Conservation (phyloP, 208 protist genomes). For the Crithidia acanthocephali region DNA sequence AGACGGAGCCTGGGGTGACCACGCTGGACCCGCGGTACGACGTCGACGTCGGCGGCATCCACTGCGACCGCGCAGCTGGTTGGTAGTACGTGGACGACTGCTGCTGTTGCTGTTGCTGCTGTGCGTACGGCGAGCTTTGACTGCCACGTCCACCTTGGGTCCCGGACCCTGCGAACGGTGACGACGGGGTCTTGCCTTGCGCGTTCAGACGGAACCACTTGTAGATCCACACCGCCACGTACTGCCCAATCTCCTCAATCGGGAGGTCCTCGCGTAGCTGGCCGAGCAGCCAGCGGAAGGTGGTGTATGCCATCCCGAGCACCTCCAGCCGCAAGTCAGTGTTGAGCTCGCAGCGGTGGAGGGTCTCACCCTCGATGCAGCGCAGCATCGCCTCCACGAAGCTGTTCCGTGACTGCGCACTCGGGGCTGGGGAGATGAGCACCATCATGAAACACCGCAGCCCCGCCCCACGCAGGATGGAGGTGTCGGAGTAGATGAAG, state of each 20-base stretch:
- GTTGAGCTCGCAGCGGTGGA: slow-evolving; percentile 51
- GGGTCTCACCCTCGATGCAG: slow-evolving; percentile 26
- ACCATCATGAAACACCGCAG: slow-evolving; percentile 64
- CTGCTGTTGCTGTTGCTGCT: slow-evolving; percentile 13
- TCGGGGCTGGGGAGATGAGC: slow-evolving; percentile 44
- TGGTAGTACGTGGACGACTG: not conserved
- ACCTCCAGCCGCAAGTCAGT: slow-evolving; percentile 68
- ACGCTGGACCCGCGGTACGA: slow-evolving; percentile 23
- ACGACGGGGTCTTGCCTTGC: slow-evolving; percentile 24
- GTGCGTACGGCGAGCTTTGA: not conserved
- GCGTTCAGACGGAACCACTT: slow-evolving; percentile 39
- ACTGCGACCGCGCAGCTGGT: slow-evolving; percentile 2
- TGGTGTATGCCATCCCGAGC: slow-evolving; percentile 47
- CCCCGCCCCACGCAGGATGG: slow-evolving; percentile 66
- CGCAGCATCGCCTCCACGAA: slow-evolving; percentile 50
- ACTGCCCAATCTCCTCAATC: slow-evolving; percentile 65
- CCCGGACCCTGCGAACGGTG: slow-evolving; percentile 4
- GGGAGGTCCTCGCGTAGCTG: slow-evolving; percentile 52
- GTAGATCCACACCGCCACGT: slow-evolving; percentile 50
- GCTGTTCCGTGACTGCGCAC: slow-evolving; percentile 32
- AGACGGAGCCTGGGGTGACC: slow-evolving; percentile 32
- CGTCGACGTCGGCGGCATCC: slow-evolving; percentile 18
- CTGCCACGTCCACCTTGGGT: not conserved
- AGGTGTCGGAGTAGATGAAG: slow-evolving; percentile 45
- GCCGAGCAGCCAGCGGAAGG: slow-evolving; percentile 60